Evolutionary conservation across 768 basidiomycete genomes (phyloP), one percentile per base, ranked within the genome.

Genomic region (Boletus bicolor): DNA sequence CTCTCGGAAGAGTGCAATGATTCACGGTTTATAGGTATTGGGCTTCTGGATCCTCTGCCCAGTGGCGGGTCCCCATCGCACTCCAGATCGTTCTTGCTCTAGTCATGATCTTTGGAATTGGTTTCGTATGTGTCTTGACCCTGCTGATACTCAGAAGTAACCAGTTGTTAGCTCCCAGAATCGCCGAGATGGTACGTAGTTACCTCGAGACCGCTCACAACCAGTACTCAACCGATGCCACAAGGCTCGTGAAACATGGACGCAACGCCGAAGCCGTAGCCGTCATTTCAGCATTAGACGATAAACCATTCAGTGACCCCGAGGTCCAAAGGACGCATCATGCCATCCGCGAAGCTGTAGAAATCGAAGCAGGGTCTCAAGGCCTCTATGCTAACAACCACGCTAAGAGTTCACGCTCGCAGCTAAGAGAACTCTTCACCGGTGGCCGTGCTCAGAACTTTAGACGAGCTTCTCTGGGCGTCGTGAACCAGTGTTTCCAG

Each of bases 51-150:
- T 79, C 79, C 5, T 80, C 81, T 26, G 78, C 79, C 0, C 81
- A 83, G 65, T 87, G 84, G 84, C 73, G 85, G 57, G 80, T 82
- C 14, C 84, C 85, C 5, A 78, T 86, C 17, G 82, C 83, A 1
- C 64, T 86, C 19, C 84, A 86, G 59, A 82, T 83, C 42, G 34
- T 81, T 24, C 75, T 85, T 24, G 81, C 83, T 0, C 50, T 85
- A 9, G 67, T 82, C 38, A 81, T 84, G 79, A 72, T 83, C 44
- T 60, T 72, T 54, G 63, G 65, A 5, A 68, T 82, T 15, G 68
- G 70, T 47, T 81, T 79, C 62, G 82, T 80, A 62, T 56, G 82
- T 76, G 50, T 12, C 21, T 19, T n/a, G 17, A 21, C 2, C 8
- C 19, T 35, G 1, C 41, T 28, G 4, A 34, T 45, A 42, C 37